Conservation (phyloP, 371 early-diverging fungal species). For the Saksenaea oblongispora region DNA sequence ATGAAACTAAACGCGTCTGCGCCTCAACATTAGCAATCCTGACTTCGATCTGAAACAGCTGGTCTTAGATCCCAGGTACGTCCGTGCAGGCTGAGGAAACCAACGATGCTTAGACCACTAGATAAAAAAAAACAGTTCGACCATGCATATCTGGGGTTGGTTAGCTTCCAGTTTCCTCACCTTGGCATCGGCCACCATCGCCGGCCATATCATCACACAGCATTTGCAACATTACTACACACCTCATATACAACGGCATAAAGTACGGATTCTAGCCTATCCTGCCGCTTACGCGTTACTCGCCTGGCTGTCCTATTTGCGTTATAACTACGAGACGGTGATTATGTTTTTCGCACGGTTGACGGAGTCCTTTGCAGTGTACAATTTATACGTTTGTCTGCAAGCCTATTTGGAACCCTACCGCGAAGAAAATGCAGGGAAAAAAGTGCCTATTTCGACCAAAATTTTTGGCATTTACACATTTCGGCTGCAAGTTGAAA, state of each 20-base stretch:
- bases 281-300: slow-evolving; percentile 18
- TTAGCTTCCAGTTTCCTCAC: slow-evolving; percentile 13
- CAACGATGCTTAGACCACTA: background rate
- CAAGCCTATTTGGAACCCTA: slow-evolving; percentile 20
- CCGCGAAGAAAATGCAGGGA: slow-evolving; percentile 11
- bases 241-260: slow-evolving; percentile 20
- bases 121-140: slow-evolving; percentile 2
- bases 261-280: slow-evolving; percentile 21
- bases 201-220: slow-evolving; percentile 9
- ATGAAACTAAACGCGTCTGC: background rate
- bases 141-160: slow-evolving; percentile 21
- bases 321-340: slow-evolving; percentile 14
- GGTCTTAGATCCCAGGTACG: slow-evolving; percentile 15
- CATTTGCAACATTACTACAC: slow-evolving; percentile 13
- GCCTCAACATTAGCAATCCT: slow-evolving; percentile 8
- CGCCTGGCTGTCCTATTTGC: slow-evolving; percentile 18
- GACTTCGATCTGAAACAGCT: slow-evolving; percentile 13
- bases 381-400: slow-evolving; percentile 20
- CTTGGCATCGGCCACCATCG: slow-evolving; percentile 4
- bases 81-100: background rate
- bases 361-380: slow-evolving; percentile 22
- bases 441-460: slow-evolving; percentile 6
- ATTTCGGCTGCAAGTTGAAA: slow-evolving; percentile 13
- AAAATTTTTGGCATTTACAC: slow-evolving; percentile 18
- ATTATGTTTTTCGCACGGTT: slow-evolving; percentile 19